phyloP scores from a whole-genome alignment of 805 yeast genomes.

The Tetrapisispora namnaoensis region DNA sequence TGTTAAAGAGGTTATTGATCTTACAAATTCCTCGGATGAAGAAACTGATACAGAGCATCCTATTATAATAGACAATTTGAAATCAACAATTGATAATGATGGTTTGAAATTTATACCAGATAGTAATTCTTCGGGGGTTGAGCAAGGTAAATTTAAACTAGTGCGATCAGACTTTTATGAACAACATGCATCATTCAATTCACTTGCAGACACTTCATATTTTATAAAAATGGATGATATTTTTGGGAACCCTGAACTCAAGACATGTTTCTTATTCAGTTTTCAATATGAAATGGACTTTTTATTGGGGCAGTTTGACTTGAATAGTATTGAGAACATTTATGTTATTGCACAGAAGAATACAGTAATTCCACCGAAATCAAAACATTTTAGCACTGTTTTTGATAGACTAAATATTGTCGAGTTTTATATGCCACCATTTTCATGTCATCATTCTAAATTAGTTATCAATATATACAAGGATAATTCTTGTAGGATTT shows the following conservation, averaged over 20 bases:
- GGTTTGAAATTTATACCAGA: not conserved
- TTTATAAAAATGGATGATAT: constrained; percentile 25
- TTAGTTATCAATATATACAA: constrained; percentile 49
- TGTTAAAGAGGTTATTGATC: not conserved
- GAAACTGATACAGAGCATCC: not conserved
- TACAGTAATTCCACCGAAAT: constrained; percentile 21
- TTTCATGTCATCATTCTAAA: constrained; percentile 54
- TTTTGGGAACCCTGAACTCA: constrained; percentile 28
- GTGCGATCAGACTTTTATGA: constrained; percentile 19
- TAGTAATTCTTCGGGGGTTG: not conserved
- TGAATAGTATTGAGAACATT: constrained; percentile 10
- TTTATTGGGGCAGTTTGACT: constrained; percentile 27
- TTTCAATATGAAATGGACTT: constrained; percentile 37
- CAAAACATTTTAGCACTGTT: constrained; percentile 4
- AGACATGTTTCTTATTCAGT: constrained; percentile 38
- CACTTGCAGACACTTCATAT: constrained; percentile 7
- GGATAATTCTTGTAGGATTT: constrained; percentile 39
- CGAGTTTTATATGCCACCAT: constrained; percentile 32
- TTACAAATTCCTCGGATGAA: not conserved
- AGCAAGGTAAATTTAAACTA: constrained; percentile 10
- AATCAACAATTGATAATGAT: not conserved
- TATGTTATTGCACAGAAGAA: constrained; percentile 28
- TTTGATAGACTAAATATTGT: constrained; percentile 13
- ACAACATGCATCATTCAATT: not conserved
- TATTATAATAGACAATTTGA: not conserved